Base-by-base conservation (phyloP, 2,329 filamentous ascomycete genomes). In the Hymenoscyphus occultus region DNA sequence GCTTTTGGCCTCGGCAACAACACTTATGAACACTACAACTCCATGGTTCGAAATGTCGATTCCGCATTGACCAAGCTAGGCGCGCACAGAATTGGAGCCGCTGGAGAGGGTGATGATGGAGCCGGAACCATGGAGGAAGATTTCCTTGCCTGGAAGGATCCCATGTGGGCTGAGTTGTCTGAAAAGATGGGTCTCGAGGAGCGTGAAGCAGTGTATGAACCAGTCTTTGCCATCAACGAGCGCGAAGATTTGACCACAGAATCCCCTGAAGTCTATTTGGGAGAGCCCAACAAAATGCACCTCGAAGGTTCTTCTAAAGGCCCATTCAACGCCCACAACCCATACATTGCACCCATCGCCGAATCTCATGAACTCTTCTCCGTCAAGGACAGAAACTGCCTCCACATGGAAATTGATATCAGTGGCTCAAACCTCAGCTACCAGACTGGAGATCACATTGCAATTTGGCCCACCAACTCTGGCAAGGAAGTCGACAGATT, bases 41-140 rank as follows among this genome's bases (percentile, higher is more conserved):
- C 90, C 61, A 97, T 99, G 92, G 93, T 99, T 67, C 92, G 94
- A 77, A 91, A 94, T 69, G 89, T 98, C 65, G 88, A 95, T 80
- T 88, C 90, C 77, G 88, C 88, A 68, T 82, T 99, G 65, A 83
- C 87, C 74, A 94, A 91, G 74, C 83, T 96, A 22, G 95, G 95
- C 67, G 95, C 91, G 13, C 84, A 88, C 75, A 86, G 92, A 71
- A 92, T 99, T 71, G 93, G 95, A 57, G 83, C 88, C 65, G 92
- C 93, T 64, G 95, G 96, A 72, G 94, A 98, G 81, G 95, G 95
- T 74, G 95, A 99, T 74, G 95, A 99, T 77, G 95, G 96, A 69
- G 93, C 95, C 70, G 95, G 96, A 67, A 99, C 95, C 64, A 99
- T 99, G 96, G 95, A 99, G 80, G 96, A 99, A 80, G 96, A 99